Conservation (phyloP, 75 land plant species). For the Sequoiadendron giganteum region DNA sequence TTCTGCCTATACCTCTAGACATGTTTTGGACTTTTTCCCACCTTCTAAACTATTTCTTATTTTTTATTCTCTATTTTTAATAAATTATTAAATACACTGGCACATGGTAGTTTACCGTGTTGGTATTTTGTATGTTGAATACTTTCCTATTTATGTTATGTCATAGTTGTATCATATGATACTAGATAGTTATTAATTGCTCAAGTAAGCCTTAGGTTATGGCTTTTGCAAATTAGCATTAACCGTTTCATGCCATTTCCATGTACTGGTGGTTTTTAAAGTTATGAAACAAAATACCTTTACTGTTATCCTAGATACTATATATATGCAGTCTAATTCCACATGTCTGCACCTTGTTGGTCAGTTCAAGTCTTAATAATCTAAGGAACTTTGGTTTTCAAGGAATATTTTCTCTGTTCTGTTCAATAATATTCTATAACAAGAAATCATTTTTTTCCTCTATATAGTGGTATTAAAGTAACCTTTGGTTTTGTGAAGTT, state of each 20-base stretch:
- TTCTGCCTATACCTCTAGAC: not conserved
- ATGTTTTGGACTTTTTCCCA: not conserved
- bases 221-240: not conserved
- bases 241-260: not conserved
- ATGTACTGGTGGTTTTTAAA: not conserved
- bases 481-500: slow-evolving; percentile 46
- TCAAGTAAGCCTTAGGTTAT: not conserved
- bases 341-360: not conserved
- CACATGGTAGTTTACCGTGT: not conserved
- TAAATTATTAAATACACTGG: not conserved
- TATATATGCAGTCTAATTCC: not conserved
- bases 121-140: not conserved
- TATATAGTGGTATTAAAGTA: not conserved
- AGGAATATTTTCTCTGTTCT: not conserved
- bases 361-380: not conserved
- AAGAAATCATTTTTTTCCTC: not conserved
- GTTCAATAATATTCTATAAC: not conserved
- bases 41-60: not conserved
- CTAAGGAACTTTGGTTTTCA: not conserved
- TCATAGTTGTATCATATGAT: not conserved
- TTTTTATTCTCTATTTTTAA: not conserved
- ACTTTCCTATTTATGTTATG: not conserved
- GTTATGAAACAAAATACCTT: not conserved
- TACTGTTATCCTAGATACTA: not conserved
- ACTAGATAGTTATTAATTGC: not conserved